These are phyloP conservation scores for Pulveroboletus sp. DNA, from an alignment of 768 basidiomycete genomes.

Conservation along the genomic window DNA sequence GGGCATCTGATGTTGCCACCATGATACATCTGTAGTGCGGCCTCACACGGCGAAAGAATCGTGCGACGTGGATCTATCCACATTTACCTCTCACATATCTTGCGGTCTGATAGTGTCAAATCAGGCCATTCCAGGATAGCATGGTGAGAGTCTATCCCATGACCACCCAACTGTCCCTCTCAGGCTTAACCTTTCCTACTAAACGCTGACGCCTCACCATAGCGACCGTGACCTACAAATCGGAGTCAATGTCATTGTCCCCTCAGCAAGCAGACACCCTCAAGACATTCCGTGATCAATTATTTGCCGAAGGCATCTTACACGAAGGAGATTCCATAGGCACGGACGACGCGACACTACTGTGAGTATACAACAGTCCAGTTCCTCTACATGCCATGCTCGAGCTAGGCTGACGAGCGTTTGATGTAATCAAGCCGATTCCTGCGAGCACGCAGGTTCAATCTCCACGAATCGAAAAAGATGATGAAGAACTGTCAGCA, in stretches of 20 bases:
- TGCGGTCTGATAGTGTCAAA: not conserved
- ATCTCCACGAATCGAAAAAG: constrained; percentile 53
- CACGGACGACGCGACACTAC: constrained; percentile 54
- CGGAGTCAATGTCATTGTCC: constrained; percentile 11
- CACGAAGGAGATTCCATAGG: constrained; percentile 62
- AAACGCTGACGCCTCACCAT: constrained; percentile 6
- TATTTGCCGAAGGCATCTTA: constrained; percentile 52
- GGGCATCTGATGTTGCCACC: too few species aligned
- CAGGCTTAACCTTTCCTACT: too few species aligned
- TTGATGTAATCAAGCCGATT: constrained; percentile 52
- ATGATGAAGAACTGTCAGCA: constrained; percentile 68
- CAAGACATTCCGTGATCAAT: constrained; percentile 47
- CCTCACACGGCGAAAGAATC: too few species aligned
- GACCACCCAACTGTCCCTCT: not conserved
- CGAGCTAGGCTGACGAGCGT: not conserved
- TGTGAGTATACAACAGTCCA: constrained; percentile 39
- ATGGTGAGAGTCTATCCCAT: not conserved
- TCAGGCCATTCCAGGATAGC: not conserved
- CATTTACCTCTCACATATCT: not conserved
- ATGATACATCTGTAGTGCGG: too few species aligned
- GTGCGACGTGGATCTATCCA: too few species aligned
- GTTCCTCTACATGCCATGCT: not conserved
- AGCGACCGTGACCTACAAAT: constrained; percentile 6
- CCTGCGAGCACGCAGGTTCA: constrained; percentile 68
- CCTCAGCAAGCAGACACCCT: constrained; percentile 39